Conservation (phyloP, 345 rosid species). For the Zanthoxylum bungeanum region DNA sequence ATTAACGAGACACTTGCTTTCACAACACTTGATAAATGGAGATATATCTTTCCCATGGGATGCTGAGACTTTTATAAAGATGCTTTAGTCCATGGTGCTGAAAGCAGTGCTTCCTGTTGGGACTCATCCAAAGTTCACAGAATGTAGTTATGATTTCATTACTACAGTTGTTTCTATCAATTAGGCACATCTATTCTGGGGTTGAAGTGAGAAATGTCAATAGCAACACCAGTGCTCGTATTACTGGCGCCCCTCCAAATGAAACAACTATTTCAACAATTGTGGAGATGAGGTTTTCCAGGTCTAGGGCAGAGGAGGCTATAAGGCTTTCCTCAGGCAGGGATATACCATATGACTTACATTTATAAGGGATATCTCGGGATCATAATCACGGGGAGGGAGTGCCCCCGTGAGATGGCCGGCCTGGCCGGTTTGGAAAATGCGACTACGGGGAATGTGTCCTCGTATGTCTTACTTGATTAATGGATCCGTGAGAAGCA, state of each 20-base stretch:
- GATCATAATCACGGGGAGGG: no score
- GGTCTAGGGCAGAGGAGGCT: conserved; percentile 96
- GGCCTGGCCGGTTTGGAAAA: no score
- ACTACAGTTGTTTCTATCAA: conserved; percentile 72
- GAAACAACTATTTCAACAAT: conserved; percentile 84
- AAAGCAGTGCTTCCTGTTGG: conserved; percentile 92
- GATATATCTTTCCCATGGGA: conserved; percentile 68
- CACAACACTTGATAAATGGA: conserved; percentile 69
- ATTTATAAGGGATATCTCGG: no score
- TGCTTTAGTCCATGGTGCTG: conserved; percentile 89
- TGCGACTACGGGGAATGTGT: no score
- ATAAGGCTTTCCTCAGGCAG: no score
- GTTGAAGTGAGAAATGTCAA: conserved; percentile 76
- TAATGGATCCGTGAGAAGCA: no score
- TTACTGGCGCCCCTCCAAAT: conserved; percentile 84
- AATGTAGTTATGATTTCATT: conserved; percentile 76
- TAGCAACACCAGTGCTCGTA: conserved; percentile 52
- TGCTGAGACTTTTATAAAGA: conserved; percentile 85
- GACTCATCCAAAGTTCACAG: conserved; percentile 78
- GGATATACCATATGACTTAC: no score
- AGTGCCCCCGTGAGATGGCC: no score
- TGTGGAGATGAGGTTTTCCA: conserved; percentile 96
- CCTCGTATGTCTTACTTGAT: no score
- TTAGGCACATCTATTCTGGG: conserved; percentile 87
- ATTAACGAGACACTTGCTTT: conserved; percentile 76